phyloP scores from a whole-genome alignment of 2,329 filamentous ascomycete species.

The Penicillium hordei region DNA sequence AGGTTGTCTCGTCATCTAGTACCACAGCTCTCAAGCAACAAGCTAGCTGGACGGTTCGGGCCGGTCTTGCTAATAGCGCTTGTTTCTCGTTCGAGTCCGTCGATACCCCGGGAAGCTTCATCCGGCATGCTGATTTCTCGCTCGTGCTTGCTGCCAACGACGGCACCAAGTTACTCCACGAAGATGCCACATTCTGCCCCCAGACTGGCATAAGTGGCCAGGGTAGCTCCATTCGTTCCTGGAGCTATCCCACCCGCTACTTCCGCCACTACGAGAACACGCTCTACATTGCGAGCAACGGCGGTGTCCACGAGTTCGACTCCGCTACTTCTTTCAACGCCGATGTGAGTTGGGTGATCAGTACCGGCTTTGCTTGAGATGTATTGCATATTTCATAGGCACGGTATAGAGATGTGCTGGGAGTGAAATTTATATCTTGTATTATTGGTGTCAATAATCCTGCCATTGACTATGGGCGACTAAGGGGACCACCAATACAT shows the following conservation, averaged over 20 bases:
- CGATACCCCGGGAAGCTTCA: slow-evolving; percentile 59
- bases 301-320: slow-evolving; percentile 58
- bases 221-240: slow-evolving; percentile 56
- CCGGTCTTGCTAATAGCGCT: slow-evolving; percentile 56
- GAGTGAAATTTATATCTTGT: background rate
- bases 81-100: slow-evolving; percentile 63
- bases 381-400: background rate
- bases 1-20: slow-evolving; percentile 56
- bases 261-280: slow-evolving; percentile 55
- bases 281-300: slow-evolving; percentile 54
- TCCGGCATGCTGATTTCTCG: slow-evolving; percentile 57
- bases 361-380: slow-evolving; percentile 46
- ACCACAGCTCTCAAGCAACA: slow-evolving; percentile 51
- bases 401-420: background rate
- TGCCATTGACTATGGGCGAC: too few species aligned
- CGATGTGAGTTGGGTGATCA: slow-evolving; percentile 56
- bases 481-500: too few species aligned
- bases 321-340: slow-evolving; percentile 50
- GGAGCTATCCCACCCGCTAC: slow-evolving; percentile 61
- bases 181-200: slow-evolving; percentile 65
- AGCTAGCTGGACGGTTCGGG: slow-evolving; percentile 55
- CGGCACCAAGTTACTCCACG: slow-evolving; percentile 55
- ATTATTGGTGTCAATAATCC: too few species aligned
- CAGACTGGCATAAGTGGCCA: slow-evolving; percentile 53
- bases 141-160: slow-evolving; percentile 55